A percentile compares a stretch with the other conserved stretches of the same genome.
Evolutionary conservation across 179 eudicot genomes (phyloP).

Genomic region (Carnegiea gigantea): DNA sequence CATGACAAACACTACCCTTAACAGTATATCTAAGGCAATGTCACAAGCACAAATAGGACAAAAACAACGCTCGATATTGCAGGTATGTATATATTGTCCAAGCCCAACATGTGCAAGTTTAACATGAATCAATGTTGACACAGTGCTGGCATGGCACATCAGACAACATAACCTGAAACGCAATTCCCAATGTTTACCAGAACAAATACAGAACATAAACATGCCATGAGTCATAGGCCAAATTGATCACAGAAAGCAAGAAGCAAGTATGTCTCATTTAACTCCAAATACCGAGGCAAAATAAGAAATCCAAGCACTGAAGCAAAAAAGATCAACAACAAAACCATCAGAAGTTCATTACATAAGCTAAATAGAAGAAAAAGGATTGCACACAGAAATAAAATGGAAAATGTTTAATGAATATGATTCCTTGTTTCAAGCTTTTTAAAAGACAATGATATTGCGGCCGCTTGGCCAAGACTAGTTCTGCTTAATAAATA

Average conservation of each 20-base stretch:
- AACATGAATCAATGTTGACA: background rate
- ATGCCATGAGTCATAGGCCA: conserved; percentile 4
- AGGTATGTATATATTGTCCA: background rate
- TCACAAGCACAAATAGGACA: background rate
- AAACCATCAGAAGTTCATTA: background rate
- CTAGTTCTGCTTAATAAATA: no score
- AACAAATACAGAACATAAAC: background rate
- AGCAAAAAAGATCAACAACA: background rate
- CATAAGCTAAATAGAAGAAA: background rate
- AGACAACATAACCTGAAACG: background rate
- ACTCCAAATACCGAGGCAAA: background rate
- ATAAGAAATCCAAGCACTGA: background rate
- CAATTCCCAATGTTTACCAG: background rate
- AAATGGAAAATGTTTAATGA: no score
- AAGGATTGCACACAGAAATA: no score
- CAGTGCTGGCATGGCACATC: background rate
- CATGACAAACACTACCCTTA: background rate
- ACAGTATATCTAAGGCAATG: background rate
- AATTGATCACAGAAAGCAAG: background rate
- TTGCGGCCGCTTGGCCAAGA: background rate
- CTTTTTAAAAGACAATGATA: background rate
- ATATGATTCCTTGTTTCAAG: no score
- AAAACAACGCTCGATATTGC: background rate
- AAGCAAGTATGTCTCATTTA: background rate
- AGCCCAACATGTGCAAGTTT: background rate